These are phyloP conservation scores for Venturia oleaginea DNA, from an alignment of 2,329 filamentous ascomycete genomes.

Conservation along the genomic window DNA sequence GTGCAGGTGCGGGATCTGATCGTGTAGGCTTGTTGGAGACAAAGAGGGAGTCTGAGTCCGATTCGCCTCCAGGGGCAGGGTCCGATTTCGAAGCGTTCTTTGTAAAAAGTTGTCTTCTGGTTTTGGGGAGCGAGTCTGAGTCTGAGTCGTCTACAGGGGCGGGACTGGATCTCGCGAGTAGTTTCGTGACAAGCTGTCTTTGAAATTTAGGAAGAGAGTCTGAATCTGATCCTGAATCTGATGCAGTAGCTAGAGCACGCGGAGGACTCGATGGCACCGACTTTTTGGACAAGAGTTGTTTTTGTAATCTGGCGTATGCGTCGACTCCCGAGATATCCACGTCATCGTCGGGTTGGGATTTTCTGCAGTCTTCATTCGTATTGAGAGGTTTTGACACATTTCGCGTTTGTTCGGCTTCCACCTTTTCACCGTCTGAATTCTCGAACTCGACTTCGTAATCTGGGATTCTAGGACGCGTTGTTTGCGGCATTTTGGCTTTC, in stretches of 20 bases:
- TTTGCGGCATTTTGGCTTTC: background rate
- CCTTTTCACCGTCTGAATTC: constrained; percentile 5
- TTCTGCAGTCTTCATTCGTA: background rate
- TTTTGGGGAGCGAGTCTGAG: background rate
- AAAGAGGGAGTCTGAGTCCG: constrained; percentile 1
- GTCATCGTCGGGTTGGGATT: background rate
- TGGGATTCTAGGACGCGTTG: background rate
- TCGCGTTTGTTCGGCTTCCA: background rate
- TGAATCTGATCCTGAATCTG: background rate
- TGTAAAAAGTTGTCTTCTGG: background rate
- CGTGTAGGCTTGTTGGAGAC: background rate
- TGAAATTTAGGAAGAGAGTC: background rate
- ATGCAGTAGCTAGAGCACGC: background rate
- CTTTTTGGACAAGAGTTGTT: constrained; percentile 4
- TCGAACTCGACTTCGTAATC: constrained; percentile 8
- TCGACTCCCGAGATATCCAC: background rate
- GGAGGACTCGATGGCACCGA: background rate
- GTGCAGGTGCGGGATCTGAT: background rate
- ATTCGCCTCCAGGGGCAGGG: background rate
- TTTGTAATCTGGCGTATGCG: constrained; percentile 1
- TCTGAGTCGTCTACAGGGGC: background rate
- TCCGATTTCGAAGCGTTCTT: background rate
- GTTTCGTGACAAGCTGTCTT: background rate
- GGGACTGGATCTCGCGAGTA: background rate
- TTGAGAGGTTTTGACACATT: background rate